Evolutionary conservation across 257 asterid species (phyloP).

Genomic region (Primulina tabacum): DNA sequence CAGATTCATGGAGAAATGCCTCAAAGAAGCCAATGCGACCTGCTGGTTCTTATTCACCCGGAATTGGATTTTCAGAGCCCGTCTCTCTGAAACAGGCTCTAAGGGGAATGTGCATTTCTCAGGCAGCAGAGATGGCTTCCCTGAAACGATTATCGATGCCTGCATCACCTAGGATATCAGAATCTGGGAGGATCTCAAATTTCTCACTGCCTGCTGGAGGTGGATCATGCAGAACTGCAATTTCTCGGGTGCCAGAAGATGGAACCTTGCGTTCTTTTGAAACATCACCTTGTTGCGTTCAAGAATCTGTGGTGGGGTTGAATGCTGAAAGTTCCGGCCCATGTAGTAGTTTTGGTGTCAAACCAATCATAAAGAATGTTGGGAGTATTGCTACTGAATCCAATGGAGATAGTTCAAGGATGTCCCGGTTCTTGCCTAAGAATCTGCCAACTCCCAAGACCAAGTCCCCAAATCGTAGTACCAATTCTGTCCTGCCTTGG

Average conservation of each 20-base stretch:
- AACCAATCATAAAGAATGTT: neutral
- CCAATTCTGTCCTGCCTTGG: neutral
- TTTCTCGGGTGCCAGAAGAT: conserved; percentile 24
- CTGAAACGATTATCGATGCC: conserved; percentile 41
- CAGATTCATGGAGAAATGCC: conserved; percentile 38
- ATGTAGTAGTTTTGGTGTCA: conserved; percentile 14
- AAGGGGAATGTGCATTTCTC: conserved; percentile 56
- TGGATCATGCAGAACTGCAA: conserved; percentile 28
- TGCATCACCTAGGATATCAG: conserved; percentile 42
- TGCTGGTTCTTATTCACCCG: conserved; percentile 43
- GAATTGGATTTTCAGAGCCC: conserved; percentile 58
- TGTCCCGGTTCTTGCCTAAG: conserved; percentile 35
- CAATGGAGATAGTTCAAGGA: conserved; percentile 27
- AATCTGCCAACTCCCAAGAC: conserved; percentile 27
- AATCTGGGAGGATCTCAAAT: conserved; percentile 34
- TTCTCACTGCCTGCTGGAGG: conserved; percentile 30
- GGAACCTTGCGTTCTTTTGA: conserved; percentile 9
- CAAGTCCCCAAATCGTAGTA: neutral
- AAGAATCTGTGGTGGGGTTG: conserved; percentile 29
- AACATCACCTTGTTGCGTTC: conserved; percentile 16
- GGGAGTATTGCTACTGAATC: conserved; percentile 16
- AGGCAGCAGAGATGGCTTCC: conserved; percentile 59
- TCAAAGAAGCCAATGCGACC: conserved; percentile 50
- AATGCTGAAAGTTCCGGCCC: conserved; percentile 14
- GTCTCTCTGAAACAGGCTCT: conserved; percentile 53